These are phyloP conservation scores for Rubus parviflorus DNA, from an alignment of 306 rosid species.

Conservation along the genomic window DNA sequence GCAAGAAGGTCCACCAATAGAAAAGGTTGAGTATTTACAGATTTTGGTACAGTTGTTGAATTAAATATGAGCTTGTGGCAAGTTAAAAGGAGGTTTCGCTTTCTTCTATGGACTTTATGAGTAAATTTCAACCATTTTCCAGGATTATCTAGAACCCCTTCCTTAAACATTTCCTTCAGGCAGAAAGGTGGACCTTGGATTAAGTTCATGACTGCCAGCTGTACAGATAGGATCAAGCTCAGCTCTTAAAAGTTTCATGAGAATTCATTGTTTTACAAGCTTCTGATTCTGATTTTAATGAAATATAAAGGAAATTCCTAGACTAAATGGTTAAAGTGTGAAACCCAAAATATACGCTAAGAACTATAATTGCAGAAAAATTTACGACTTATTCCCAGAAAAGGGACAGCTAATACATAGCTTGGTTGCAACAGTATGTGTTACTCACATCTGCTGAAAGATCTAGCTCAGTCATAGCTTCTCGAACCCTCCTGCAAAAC, in stretches of 20 bases:
- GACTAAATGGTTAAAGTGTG: neutral
- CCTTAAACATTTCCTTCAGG: slow-evolving; percentile 2
- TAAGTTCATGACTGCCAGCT: neutral
- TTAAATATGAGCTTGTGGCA: neutral
- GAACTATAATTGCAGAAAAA: neutral
- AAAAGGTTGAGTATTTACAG: neutral
- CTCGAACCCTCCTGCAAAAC: slow-evolving; percentile 95
- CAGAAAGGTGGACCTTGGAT: neutral
- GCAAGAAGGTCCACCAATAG: neutral
- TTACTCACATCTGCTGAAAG: slow-evolving; percentile 77
- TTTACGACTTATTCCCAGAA: neutral
- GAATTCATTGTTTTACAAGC: neutral
- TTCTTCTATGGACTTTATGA: neutral
- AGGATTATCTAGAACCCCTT: neutral
- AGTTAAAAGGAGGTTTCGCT: neutral
- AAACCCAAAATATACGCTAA: neutral
- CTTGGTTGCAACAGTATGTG: neutral
- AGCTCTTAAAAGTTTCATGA: neutral
- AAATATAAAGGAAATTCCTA: neutral
- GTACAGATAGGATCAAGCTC: neutral
- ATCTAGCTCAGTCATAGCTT: slow-evolving; percentile 91
- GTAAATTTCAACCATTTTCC: neutral
- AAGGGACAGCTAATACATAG: neutral
- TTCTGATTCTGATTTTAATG: neutral
- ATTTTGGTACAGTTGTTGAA: neutral